A percentile compares a stretch with the other conserved stretches of the same genome.
These are phyloP conservation scores for Lotus japonicus DNA, from an alignment of 306 rosid genomes.

Conservation along the genomic window DNA sequence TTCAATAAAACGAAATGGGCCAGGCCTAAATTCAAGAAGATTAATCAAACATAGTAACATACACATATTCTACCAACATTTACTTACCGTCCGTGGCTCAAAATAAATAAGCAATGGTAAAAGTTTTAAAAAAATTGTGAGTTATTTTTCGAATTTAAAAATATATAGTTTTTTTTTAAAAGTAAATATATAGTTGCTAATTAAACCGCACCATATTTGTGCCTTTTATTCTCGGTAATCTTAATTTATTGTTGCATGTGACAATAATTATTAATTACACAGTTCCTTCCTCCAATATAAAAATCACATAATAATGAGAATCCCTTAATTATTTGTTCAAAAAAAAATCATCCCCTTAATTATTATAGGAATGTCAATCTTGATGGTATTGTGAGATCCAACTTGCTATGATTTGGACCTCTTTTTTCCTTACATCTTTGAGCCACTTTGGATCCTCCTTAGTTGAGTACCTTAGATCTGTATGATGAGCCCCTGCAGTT, in stretches of 20 bases:
- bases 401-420: conserved; percentile 40
- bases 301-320: neutral
- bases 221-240: neutral
- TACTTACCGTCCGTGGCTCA: too few species aligned
- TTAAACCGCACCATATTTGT: neutral
- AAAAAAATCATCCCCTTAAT: neutral
- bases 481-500: conserved; percentile 93
- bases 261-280: neutral
- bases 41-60: too few species aligned
- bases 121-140: too few species aligned
- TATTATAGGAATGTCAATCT: conserved; percentile 29
- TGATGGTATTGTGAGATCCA: conserved; percentile 62
- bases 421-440: conserved; percentile 52
- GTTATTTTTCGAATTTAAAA: too few species aligned
- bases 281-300: neutral
- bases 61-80: too few species aligned
- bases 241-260: neutral
- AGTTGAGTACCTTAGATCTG: conserved; percentile 63
- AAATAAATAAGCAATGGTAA: too few species aligned
- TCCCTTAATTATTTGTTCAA: too few species aligned
- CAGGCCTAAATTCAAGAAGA: too few species aligned
- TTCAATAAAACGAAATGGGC: too few species aligned
- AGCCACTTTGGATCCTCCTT: conserved; percentile 79
- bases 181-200: neutral
- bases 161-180: too few species aligned